Base-by-base conservation (phyloP, 1,139 yeast species). In the Scheffersomyces stambukii region DNA sequence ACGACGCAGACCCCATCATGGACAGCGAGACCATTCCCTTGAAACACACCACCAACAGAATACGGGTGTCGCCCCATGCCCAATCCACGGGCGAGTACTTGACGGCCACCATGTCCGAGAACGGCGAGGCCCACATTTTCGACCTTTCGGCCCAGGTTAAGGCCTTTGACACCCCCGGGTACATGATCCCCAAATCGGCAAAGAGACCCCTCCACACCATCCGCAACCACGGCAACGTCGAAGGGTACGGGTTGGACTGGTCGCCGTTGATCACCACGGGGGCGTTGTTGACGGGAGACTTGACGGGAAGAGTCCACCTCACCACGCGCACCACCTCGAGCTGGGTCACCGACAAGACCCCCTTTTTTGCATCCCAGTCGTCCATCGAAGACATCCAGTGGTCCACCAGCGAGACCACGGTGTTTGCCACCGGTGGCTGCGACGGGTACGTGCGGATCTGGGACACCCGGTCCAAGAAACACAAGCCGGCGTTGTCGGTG, bases 201-300 rank as follows among this genome's bases (percentile, higher is more conserved):
- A 86, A 83, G 52, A 75, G 81, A 52, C 96, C 98, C 11, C 52
- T 77, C 11, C 91, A 89, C 57, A 86, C 95, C n/a, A 68, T 93
- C 37, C 74, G 76, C 48, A 72, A 66, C 40, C 99, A 91, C 52
- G 96, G 96, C n/a, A 81, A 81, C 46, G 95, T 85, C 12, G 99
- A 91, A 64, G 98, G 99, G 16, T 91, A 88, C 50, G 99, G 96
- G 13, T 58, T 93, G 30, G 98, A 89, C 57, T 91, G 99, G 99
- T 85, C 96, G 3, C 95, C 96, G 19, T 61, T 81, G 40, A 73
- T 80, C 39, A 73, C 70, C 39, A 77, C 88, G 6, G 97, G 97
- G 15, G 75, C 91, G 3, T 63, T 91, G 37, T 66, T 91, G 37
- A 75, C 95, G 2, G 99, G 99, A 46, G 99, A 91, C 52, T 68